phyloP scores from a whole-genome alignment of 78 protist species.

The Blattamonas nauphoetae region DNA sequence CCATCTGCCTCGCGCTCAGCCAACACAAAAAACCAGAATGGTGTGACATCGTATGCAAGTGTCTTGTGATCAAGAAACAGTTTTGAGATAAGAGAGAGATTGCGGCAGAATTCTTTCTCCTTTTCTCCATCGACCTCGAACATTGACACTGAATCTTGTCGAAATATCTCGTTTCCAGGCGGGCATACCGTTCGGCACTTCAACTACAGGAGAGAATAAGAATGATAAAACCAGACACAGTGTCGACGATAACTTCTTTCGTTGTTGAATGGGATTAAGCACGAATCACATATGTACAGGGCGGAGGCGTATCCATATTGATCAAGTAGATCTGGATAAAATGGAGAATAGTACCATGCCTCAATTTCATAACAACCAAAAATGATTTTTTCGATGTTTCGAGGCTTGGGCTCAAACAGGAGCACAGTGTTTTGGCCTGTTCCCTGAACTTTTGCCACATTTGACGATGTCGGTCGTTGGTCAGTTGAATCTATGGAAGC shows the following conservation, averaged over 20 bases:
- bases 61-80: slow-evolving; percentile 22
- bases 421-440: too few relatives aligned
- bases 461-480: too few relatives aligned
- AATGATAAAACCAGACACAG: neutral
- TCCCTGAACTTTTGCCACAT: too few relatives aligned
- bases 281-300: neutral
- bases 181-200: neutral
- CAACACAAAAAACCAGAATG: slow-evolving; percentile 5
- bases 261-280: neutral
- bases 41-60: neutral
- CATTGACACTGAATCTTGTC: neutral
- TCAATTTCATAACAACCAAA: neutral
- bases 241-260: neutral
- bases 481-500: too few relatives aligned
- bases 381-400: neutral
- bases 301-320: neutral
- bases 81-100: neutral
- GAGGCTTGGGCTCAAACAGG: too few relatives aligned
- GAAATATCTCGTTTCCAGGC: slow-evolving; percentile 19
- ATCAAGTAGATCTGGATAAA: neutral
- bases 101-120: neutral
- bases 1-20: neutral
- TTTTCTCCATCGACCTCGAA: slow-evolving; percentile 14
- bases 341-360: slow-evolving; percentile 8
- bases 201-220: neutral